Evolutionary conservation across 179 eudicot genomes (phyloP), one percentile per base, ranked within the genome.

Genomic region (Silene noctiflora): DNA sequence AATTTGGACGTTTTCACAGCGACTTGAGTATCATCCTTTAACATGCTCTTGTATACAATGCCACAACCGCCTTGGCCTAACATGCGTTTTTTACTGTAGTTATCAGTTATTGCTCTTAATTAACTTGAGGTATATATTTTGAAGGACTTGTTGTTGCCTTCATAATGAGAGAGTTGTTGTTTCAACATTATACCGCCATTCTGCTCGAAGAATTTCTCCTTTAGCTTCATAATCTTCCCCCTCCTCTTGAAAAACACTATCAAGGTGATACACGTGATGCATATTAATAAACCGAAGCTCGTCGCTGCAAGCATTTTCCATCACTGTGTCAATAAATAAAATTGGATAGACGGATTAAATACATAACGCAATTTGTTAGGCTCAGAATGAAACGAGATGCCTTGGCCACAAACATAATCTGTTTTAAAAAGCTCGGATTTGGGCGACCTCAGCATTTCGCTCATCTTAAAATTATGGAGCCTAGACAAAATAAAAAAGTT

Each of bases 61-160:
- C 77, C 77, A 5, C 21, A 69, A 9, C 82, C 82, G 17, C 82
- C 82, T 19, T 44, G 42, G 0, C 82, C 78, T 17, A 79, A 17
- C 35, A 74, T 48, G 0, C 71, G 10, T 1, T 7, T 14, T 20
- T 59, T 14, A 2, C 4, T 56, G 4, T 59, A 73, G 21, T 73
- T 35, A 9, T 73, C 16, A 0, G 76, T 73, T 59, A 42, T 3
- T 39, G 33, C 6, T 35, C 48, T 20, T 35, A 73, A 13, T 19
- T 73, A 67, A 3, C 20, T 13, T 0, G 66, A 35, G 46, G 74
- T 12, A 27, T 51, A 71, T 27, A 71, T 44, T 55, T 71, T 71
- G 22, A 58, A 71, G 2, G 74, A 51, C 31, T 20, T 60, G 17
- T 62, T 24, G 31, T 1, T 66, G 3, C 69, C 69, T 66, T 66